Conservation (phyloP, 202 grass and related monocot species). For the Zizania palustris region DNA sequence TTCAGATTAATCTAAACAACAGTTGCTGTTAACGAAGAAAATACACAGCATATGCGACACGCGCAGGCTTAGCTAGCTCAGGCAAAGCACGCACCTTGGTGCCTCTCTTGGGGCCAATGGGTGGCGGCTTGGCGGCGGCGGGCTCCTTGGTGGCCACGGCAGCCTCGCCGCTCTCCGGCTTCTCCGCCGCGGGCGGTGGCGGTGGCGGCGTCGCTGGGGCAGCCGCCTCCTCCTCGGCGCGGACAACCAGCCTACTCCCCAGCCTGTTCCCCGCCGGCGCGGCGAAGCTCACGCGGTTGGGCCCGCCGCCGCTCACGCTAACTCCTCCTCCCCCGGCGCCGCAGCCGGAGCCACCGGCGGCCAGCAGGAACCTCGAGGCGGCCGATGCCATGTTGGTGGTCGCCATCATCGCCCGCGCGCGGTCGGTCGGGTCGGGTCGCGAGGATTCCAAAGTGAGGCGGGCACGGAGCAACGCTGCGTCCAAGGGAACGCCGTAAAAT, state of each 20-base stretch:
- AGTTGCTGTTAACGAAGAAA: not conserved
- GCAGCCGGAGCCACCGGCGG: slow-evolving; percentile 15
- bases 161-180: slow-evolving; percentile 20
- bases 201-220: slow-evolving; percentile 34
- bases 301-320: slow-evolving; percentile 21
- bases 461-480: too few relatives aligned
- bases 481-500: slow-evolving; percentile 27
- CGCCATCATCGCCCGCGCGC: slow-evolving; percentile 77
- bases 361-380: slow-evolving; percentile 68
- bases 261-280: slow-evolving; percentile 34
- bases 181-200: slow-evolving; percentile 10
- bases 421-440: too few relatives aligned
- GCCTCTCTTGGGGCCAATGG: slow-evolving; percentile 87
- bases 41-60: too few relatives aligned
- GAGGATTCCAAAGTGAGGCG: slow-evolving; percentile 10
- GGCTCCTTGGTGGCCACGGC: slow-evolving; percentile 47
- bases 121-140: slow-evolving; percentile 61
- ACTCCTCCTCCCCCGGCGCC: too few relatives aligned
- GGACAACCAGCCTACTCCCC: slow-evolving; percentile 54
- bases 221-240: slow-evolving; percentile 65
- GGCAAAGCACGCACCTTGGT: slow-evolving; percentile 65
- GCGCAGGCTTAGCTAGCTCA: too few relatives aligned
- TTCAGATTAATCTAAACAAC: not conserved
- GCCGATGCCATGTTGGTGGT: slow-evolving; percentile 81
- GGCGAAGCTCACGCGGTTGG: slow-evolving; percentile 51